These are phyloP conservation scores for Mycena venus DNA, from an alignment of 768 basidiomycete genomes.

Conservation along the genomic window DNA sequence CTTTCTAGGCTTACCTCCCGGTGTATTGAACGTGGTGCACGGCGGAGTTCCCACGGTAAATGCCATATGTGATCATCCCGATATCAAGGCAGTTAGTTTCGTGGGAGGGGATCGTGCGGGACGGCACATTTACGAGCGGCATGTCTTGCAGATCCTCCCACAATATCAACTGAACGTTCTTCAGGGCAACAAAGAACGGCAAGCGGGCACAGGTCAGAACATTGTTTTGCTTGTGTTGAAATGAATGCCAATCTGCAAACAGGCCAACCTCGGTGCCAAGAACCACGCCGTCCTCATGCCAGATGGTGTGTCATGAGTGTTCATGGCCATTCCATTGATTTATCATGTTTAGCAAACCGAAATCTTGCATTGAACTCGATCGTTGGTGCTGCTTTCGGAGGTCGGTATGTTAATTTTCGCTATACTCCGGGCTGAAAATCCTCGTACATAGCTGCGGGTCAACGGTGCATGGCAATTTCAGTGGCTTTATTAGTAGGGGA, in stretches of 20 bases:
- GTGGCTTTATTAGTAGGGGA: constrained; percentile 91
- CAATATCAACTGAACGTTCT: background rate
- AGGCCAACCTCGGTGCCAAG: constrained; percentile 90
- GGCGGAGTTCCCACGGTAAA: constrained; percentile 93
- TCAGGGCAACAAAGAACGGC: constrained; percentile 85
- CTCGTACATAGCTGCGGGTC: constrained; percentile 82
- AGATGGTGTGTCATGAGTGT: constrained; percentile 72
- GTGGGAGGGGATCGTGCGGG: constrained; percentile 96
- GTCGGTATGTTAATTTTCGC: constrained; percentile 50
- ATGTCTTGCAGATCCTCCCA: constrained; percentile 21
- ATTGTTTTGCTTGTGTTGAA: background rate
- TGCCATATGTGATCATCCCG: constrained; percentile 91
- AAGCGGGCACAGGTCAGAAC: constrained; percentile 84
- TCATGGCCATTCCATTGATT: background rate
- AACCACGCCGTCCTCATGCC: constrained; percentile 96
- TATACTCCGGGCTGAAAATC: constrained; percentile 9
- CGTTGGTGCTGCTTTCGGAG: constrained; percentile 93
- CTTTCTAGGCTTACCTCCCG: constrained; percentile 74
- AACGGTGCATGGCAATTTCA: constrained; percentile 97
- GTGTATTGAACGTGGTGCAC: constrained; percentile 93
- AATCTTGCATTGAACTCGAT: constrained; percentile 94
- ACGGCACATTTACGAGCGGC: constrained; percentile 93
- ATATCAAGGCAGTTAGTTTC: constrained; percentile 95
- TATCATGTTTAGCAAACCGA: constrained; percentile 78
- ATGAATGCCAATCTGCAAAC: background rate